Percentiles rank a stretch among this genome's conserved stretches.
These are phyloP conservation scores for Elsinoe australis DNA, from an alignment of 2,329 filamentous ascomycete genomes.

Conservation along the genomic window DNA sequence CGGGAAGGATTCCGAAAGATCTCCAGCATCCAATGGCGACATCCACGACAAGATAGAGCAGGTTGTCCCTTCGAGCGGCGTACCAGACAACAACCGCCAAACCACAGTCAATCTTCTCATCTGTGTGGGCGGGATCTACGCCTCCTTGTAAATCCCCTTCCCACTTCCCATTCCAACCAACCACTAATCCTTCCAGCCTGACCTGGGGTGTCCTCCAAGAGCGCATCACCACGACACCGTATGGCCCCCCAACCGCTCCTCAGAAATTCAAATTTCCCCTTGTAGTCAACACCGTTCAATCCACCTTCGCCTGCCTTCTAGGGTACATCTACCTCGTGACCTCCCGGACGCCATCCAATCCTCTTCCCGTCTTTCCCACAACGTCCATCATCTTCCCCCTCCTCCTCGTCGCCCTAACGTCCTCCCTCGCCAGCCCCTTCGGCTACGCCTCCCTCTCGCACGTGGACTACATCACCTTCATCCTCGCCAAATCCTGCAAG, in stretches of 20 bases:
- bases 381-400: conserved; percentile 67
- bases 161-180: not conserved
- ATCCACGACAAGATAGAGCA: conserved; percentile 20
- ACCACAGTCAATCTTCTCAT: conserved; percentile 60
- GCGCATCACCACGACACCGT: conserved; percentile 87
- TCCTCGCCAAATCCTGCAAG: conserved; percentile 97
- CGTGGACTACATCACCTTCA: conserved; percentile 97
- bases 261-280: conserved; percentile 87
- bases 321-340: conserved; percentile 72
- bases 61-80: conserved; percentile 13
- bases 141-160: conserved; percentile 64
- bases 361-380: conserved; percentile 66
- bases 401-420: conserved; percentile 76
- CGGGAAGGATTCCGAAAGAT: not conserved
- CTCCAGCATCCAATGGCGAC: conserved; percentile 11
- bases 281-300: conserved; percentile 94
- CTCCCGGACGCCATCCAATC: conserved; percentile 41
- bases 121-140: conserved; percentile 92
- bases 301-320: conserved; percentile 72
- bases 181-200: conserved; percentile 45
- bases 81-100: conserved; percentile 20
- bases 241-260: conserved; percentile 54
- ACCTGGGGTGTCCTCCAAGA: conserved; percentile 97
- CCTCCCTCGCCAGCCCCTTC: conserved; percentile 85
- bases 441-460: conserved; percentile 88